Conservation (phyloP, 768 basidiomycete genomes). For the Dacryopinax primogenitus region DNA sequence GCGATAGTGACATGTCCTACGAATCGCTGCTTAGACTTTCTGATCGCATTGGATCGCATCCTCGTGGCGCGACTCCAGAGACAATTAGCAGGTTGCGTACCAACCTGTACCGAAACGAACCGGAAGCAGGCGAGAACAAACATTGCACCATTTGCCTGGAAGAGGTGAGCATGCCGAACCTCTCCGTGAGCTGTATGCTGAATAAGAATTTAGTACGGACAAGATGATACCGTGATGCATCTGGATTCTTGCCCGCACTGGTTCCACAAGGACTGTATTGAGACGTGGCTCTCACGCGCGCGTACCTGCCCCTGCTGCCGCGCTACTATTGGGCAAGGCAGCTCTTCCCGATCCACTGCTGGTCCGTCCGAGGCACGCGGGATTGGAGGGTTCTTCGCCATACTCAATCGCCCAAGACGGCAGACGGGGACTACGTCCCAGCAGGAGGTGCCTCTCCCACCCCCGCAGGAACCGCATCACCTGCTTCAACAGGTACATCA, state of each 20-base stretch:
- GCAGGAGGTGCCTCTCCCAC: no score
- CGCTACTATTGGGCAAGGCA: not conserved
- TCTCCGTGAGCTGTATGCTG: not conserved
- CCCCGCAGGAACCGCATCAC: no score
- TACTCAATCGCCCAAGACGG: not conserved
- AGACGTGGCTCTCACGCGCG: not conserved
- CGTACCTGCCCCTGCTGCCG: constrained; percentile 3
- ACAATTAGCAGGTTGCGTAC: not conserved
- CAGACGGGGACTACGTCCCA: no score
- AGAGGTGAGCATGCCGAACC: not conserved
- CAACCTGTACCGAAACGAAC: not conserved
- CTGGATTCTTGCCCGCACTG: not conserved
- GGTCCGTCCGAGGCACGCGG: not conserved
- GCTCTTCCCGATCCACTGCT: not conserved
- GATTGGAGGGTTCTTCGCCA: not conserved
- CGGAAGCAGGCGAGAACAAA: not conserved
- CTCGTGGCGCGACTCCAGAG: not conserved
- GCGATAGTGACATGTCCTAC: not conserved
- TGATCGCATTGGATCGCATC: not conserved
- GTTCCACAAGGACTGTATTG: constrained; percentile 3
- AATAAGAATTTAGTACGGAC: not conserved
- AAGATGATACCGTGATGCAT: not conserved
- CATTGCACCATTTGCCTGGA: not conserved
- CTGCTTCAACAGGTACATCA: not conserved
- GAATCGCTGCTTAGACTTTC: not conserved